Evolutionary conservation across 495 filamentous ascomycete species (phyloP).

Genomic region (Neurospora discreta): DNA sequence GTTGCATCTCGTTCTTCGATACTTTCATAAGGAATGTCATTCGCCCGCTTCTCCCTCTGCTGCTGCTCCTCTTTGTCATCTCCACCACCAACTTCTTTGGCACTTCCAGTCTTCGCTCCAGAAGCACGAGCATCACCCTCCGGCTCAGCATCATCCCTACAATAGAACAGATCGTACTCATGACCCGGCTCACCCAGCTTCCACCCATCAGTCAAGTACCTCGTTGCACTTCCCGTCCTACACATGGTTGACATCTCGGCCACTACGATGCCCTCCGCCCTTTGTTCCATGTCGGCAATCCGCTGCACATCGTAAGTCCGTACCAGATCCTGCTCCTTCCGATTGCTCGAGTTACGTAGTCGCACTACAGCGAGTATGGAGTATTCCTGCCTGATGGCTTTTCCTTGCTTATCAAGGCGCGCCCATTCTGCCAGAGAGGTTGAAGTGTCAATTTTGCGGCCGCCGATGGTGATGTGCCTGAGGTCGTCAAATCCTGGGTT

Average conservation of each 20-base stretch:
- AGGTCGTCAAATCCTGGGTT: not conserved
- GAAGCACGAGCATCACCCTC: not conserved
- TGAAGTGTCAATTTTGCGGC: not conserved
- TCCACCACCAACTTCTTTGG: not conserved
- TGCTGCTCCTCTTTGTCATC: not conserved
- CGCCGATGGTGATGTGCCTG: not conserved
- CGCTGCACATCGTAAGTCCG: not conserved
- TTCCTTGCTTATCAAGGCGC: not conserved
- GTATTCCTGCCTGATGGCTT: not conserved
- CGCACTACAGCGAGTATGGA: not conserved
- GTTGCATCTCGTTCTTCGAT: not conserved
- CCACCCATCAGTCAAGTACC: not conserved
- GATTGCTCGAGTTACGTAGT: not conserved
- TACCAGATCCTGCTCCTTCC: not conserved
- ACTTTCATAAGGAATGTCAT: not conserved
- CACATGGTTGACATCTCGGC: not conserved
- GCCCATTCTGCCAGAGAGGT: not conserved
- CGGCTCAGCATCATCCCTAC: not conserved
- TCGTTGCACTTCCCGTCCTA: not conserved
- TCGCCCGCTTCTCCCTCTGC: not conserved
- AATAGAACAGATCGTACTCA: not conserved
- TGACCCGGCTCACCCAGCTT: not conserved
- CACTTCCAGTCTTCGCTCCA: not conserved
- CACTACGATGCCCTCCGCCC: not conserved
- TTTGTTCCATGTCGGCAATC: not conserved